These are phyloP conservation scores for Psilocybe cubensis DNA, from an alignment of 768 basidiomycete genomes.

Conservation along the genomic window DNA sequence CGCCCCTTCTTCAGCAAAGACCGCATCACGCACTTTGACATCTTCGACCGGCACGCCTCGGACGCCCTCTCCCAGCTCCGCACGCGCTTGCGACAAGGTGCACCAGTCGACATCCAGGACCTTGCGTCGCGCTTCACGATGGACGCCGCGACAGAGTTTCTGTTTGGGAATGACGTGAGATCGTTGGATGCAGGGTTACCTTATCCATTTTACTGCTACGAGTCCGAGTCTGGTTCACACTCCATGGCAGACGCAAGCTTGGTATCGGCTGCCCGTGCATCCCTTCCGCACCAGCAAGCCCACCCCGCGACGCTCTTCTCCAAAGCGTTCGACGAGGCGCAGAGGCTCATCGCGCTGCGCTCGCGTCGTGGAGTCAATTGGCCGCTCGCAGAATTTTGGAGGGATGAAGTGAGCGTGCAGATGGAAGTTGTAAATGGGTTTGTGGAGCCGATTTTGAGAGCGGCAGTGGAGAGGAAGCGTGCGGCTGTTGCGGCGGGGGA, in stretches of 20 bases:
- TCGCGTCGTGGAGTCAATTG: constrained; percentile 45
- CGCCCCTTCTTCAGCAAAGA: constrained; percentile 72
- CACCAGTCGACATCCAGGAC: constrained; percentile 64
- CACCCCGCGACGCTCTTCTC: constrained; percentile 47
- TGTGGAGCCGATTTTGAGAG: constrained; percentile 54
- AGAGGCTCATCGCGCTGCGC: constrained; percentile 43
- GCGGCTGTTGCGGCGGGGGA: constrained; percentile 51
- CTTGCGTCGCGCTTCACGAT: constrained; percentile 59
- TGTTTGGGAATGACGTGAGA: constrained; percentile 51
- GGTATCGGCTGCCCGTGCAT: too few species aligned
- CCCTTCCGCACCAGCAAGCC: too few species aligned
- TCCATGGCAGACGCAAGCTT: too few species aligned
- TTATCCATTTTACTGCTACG: constrained; percentile 42
- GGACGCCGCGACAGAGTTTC: constrained; percentile 61
- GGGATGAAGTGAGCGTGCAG: constrained; percentile 46
- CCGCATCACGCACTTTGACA: constrained; percentile 61
- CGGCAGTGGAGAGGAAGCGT: constrained; percentile 48
- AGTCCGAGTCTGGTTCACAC: constrained; percentile 21
- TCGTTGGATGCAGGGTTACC: constrained; percentile 51
- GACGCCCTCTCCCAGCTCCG: constrained; percentile 49
- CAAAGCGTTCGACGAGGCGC: constrained; percentile 52
- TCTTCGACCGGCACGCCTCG: constrained; percentile 54
- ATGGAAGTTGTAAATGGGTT: constrained; percentile 53
- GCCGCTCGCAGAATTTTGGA: constrained; percentile 57
- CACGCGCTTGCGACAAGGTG: constrained; percentile 44